Conservation (phyloP, 805 yeast species). For the Candida sakaeoensis region DNA sequence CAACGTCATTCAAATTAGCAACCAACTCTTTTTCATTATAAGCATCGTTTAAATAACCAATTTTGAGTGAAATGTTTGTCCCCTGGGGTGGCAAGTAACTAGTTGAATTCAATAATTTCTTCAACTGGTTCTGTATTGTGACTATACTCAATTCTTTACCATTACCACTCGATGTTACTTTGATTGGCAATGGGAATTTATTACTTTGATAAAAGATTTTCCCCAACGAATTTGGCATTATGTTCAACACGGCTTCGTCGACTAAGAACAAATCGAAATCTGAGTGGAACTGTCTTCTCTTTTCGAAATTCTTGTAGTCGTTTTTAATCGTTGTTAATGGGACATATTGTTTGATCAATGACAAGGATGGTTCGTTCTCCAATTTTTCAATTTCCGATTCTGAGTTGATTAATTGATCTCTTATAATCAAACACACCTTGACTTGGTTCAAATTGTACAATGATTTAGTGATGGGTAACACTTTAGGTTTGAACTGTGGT, state of each 20-base stretch:
- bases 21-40: conserved; percentile 47
- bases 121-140: conserved; percentile 56
- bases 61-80: conserved; percentile 56
- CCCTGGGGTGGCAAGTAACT: conserved; percentile 71
- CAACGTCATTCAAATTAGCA: conserved; percentile 57
- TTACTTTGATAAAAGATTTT: conserved; percentile 60
- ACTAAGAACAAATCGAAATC: conserved; percentile 76
- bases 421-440: conserved; percentile 62
- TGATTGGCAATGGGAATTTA: conserved; percentile 53
- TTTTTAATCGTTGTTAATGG: conserved; percentile 76
- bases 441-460: conserved; percentile 38
- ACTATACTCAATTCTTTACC: conserved; percentile 43
- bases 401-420: conserved; percentile 52
- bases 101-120: conserved; percentile 55
- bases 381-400: conserved; percentile 42
- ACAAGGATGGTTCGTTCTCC: conserved; percentile 41
- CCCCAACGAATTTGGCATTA: conserved; percentile 81
- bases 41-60: conserved; percentile 50
- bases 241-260: conserved; percentile 76
- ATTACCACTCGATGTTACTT: conserved; percentile 20
- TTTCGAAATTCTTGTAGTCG: conserved; percentile 83
- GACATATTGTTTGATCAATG: conserved; percentile 52
- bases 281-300: conserved; percentile 67
- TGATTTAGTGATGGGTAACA: conserved; percentile 46
- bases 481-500: conserved; percentile 54